phyloP scores from a whole-genome alignment of 192 early-diverging fungal species.

The Cetraspora pellucida region DNA sequence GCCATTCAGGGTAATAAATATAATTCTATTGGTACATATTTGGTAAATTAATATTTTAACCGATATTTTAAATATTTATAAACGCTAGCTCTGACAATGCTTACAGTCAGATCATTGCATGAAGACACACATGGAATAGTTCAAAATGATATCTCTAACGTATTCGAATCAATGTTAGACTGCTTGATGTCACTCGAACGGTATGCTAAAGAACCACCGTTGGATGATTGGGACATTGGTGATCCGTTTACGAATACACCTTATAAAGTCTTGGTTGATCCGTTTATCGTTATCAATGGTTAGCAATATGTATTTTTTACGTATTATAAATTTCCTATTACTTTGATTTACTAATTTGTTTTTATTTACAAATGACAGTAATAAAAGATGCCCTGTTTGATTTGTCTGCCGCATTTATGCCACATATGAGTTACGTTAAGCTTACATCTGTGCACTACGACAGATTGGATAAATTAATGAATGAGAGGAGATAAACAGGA shows the following conservation, averaged over 20 bases:
- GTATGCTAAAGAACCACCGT: conserved; percentile 23
- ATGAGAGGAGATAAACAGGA: neutral
- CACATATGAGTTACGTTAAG: neutral
- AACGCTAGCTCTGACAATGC: neutral
- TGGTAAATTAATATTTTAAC: neutral
- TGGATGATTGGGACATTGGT: conserved; percentile 16
- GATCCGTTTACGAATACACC: neutral
- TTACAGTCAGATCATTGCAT: conserved; percentile 35
- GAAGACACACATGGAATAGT: conserved; percentile 45
- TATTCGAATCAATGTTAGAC: conserved; percentile 42
- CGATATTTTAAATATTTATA: neutral
- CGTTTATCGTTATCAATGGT: conserved; percentile 9
- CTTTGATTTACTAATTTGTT: neutral
- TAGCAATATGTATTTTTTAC: neutral
- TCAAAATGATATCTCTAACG: conserved; percentile 42
- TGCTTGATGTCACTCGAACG: conserved; percentile 41
- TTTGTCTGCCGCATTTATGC: neutral
- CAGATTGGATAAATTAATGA: conserved; percentile 10
- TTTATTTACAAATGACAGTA: neutral
- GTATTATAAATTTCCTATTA: too few species aligned
- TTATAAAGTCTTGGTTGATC: conserved; percentile 8
- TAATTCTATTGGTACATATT: neutral
- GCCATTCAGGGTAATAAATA: neutral
- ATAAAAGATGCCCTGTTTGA: conserved; percentile 16
- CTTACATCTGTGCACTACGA: neutral